Conservation (phyloP, 2,329 filamentous ascomycete genomes). For the Eutypella sp. region DNA sequence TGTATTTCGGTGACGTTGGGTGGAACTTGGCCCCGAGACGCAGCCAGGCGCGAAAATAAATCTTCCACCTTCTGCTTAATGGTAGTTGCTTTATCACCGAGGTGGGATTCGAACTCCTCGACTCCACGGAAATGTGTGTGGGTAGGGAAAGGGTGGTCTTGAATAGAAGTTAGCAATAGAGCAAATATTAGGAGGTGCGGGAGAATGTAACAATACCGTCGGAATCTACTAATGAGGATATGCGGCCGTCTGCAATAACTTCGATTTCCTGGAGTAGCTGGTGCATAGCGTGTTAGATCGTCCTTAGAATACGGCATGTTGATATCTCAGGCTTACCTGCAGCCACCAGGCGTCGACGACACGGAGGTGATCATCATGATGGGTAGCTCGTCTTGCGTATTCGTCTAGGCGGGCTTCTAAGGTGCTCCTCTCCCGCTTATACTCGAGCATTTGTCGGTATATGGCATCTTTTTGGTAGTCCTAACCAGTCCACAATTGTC, state of each 20-base stretch:
- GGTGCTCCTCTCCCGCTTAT: constrained; percentile 82
- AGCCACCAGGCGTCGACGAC: constrained; percentile 90
- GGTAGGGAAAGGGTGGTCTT: constrained; percentile 53
- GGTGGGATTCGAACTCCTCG: constrained; percentile 73
- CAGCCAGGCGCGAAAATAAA: constrained; percentile 56
- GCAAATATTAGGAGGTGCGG: constrained; percentile 17
- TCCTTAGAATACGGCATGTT: background rate
- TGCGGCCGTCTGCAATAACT: constrained; percentile 47
- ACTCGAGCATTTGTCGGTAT: constrained; percentile 95
- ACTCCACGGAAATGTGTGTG: constrained; percentile 58
- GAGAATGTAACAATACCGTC: constrained; percentile 30
- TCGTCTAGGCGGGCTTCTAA: constrained; percentile 79
- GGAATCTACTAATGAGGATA: constrained; percentile 37
- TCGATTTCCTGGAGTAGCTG: constrained; percentile 62
- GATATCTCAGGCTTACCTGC: constrained; percentile 58
- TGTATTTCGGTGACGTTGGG: constrained; percentile 71
- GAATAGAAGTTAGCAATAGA: constrained; percentile 17
- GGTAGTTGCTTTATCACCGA: constrained; percentile 68
- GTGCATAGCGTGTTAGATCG: constrained; percentile 15
- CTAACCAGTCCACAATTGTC: constrained; percentile 46
- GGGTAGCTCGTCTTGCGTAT: constrained; percentile 67
- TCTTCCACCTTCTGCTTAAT: constrained; percentile 71
- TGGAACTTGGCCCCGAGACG: constrained; percentile 48
- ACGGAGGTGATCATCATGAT: constrained; percentile 90
- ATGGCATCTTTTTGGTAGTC: constrained; percentile 95